Conservation (phyloP, 345 rosid species). For the Moricandia arvensis region DNA sequence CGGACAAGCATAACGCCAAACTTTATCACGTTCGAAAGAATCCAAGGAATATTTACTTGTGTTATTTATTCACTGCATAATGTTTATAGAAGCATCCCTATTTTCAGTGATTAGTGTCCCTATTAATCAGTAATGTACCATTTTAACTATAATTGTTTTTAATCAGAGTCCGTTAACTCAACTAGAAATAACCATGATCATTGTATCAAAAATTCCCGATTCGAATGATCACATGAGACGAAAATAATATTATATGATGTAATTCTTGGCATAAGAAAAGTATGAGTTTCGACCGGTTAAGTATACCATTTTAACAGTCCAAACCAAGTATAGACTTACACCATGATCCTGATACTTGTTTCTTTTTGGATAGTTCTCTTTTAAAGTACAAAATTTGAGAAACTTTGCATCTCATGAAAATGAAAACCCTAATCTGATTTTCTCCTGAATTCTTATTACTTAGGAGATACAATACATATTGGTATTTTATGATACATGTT, state of each 20-base stretch:
- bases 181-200: too few relatives aligned
- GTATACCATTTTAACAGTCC: too few relatives aligned
- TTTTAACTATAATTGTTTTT: too few relatives aligned
- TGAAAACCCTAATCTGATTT: not conserved
- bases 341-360: not conserved
- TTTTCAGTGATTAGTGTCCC: not conserved
- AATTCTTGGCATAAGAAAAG: too few relatives aligned
- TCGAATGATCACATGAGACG: too few relatives aligned
- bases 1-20: not conserved
- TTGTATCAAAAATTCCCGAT: too few relatives aligned
- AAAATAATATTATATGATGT: too few relatives aligned
- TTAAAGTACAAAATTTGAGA: not conserved
- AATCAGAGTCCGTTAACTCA: too few relatives aligned
- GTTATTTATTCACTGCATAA: not conserved
- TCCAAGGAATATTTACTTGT: conserved; percentile 15
- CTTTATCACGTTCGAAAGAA: conserved; percentile 8
- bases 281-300: too few relatives aligned
- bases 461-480: not conserved
- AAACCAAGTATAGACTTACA: too few relatives aligned
- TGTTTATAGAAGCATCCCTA: not conserved
- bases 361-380: not conserved
- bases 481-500: not conserved
- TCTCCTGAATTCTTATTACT: not conserved
- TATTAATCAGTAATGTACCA: not conserved
- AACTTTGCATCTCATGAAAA: not conserved